Conservation (phyloP, 148 eudicot species). For the Rhododendron ovatum region DNA sequence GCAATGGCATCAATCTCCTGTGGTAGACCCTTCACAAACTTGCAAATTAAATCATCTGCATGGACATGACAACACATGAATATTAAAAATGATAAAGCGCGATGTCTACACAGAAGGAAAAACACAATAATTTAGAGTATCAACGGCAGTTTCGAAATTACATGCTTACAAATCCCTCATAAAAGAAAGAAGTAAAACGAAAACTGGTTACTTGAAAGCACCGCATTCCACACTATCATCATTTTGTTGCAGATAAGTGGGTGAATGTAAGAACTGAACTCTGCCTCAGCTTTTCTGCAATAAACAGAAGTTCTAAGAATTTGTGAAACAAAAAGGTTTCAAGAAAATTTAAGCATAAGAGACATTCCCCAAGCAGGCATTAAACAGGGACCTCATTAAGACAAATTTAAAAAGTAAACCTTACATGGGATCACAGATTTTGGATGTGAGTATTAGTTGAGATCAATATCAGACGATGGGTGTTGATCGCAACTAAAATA, state of each 20-base stretch:
- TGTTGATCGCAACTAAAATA: too few species aligned
- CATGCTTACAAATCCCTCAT: background rate
- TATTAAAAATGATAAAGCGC: background rate
- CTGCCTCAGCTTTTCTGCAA: conserved; percentile 42
- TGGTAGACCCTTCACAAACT: conserved; percentile 63
- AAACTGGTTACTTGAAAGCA: conserved; percentile 3
- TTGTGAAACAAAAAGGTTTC: background rate
- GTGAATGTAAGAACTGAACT: conserved; percentile 44
- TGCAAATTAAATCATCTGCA: conserved; percentile 68
- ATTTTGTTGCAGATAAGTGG: conserved; percentile 47
- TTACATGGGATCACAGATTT: conserved; percentile 29
- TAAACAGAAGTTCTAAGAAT: background rate
- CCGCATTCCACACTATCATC: conserved; percentile 35
- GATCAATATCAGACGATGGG: too few species aligned
- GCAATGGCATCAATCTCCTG: conserved; percentile 56
- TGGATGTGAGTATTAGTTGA: too few species aligned
- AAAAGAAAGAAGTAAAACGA: background rate
- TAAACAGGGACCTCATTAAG: background rate
- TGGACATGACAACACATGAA: background rate
- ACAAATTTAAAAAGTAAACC: conserved; percentile 12
- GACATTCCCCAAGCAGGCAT: background rate
- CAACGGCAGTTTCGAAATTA: background rate
- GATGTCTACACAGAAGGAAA: background rate
- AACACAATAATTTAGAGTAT: background rate
- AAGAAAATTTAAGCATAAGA: background rate